These are phyloP conservation scores for Arachnomyces sp. DNA, from an alignment of 2,329 filamentous ascomycete species.

Conservation along the genomic window DNA sequence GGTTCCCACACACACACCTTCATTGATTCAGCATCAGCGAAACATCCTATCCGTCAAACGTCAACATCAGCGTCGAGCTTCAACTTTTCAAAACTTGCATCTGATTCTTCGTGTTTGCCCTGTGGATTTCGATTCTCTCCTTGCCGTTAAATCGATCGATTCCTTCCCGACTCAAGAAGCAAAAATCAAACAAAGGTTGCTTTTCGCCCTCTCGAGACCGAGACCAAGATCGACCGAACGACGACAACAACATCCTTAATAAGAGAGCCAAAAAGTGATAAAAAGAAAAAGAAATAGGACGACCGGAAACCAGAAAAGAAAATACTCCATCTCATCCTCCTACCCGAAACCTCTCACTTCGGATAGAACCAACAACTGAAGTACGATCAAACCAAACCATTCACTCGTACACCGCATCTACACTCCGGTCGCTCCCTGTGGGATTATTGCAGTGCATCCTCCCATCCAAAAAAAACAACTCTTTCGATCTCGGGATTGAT, in stretches of 20 bases:
- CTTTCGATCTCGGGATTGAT: not conserved
- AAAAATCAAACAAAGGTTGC: no score
- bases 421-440: conserved; percentile 5
- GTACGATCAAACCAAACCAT: not conserved
- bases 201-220: no score
- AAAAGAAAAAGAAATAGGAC: conserved; percentile 16
- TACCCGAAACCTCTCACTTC: conserved; percentile 7
- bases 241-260: conserved; percentile 7
- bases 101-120: not conserved
- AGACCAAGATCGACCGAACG: no score
- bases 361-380: not conserved
- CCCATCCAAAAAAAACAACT: conserved; percentile 3
- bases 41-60: not conserved
- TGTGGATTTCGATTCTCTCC: not conserved
- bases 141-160: not conserved
- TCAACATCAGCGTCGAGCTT: not conserved
- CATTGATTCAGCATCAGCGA: no score
- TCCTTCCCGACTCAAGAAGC: no score
- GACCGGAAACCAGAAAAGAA: conserved; percentile 19
- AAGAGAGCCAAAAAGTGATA: conserved; percentile 15
- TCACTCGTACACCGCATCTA: not conserved
- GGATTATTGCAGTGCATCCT: conserved; percentile 13
- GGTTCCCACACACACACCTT: not conserved
- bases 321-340: conserved; percentile 10
- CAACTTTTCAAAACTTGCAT: conserved; percentile 3